phyloP scores from a whole-genome alignment of 768 basidiomycete genomes.

The Hebeloma cylindrosporum region DNA sequence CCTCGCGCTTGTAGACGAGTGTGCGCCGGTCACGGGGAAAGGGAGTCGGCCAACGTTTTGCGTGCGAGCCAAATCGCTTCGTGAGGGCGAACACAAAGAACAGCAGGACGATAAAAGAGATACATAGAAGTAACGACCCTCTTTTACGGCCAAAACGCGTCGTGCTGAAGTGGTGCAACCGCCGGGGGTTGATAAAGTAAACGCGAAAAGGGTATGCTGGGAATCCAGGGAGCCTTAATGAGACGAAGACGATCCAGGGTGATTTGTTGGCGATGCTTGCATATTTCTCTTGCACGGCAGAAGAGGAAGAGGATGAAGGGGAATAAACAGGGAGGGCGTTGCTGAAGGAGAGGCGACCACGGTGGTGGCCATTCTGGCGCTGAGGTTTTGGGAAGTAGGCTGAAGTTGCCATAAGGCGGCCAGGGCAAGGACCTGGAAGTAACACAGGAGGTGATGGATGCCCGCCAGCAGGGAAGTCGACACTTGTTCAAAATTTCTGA shows the following conservation, averaged over 20 bases:
- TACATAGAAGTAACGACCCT: constrained; percentile 51
- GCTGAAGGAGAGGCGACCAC: constrained; percentile 27
- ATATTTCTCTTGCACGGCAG: constrained; percentile 64
- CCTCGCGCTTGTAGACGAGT: constrained; percentile 72
- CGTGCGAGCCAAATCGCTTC: constrained; percentile 59
- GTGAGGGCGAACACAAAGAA: constrained; percentile 60
- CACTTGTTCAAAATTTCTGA: constrained; percentile 17
- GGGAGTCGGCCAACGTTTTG: constrained; percentile 62
- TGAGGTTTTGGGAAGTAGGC: constrained; percentile 48
- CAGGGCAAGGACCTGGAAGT: background rate
- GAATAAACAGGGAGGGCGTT: constrained; percentile 35
- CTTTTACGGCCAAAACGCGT: constrained; percentile 59
- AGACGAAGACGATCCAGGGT: constrained; percentile 61
- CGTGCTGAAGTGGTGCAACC: constrained; percentile 56
- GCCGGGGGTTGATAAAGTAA: constrained; percentile 58
- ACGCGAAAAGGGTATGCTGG: constrained; percentile 56
- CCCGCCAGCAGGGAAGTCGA: constrained; percentile 10
- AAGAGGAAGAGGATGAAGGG: constrained; percentile 36
- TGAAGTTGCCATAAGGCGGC: constrained; percentile 38
- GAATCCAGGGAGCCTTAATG: constrained; percentile 60
- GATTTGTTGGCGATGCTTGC: constrained; percentile 40
- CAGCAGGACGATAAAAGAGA: constrained; percentile 46
- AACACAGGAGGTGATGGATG: constrained; percentile 9
- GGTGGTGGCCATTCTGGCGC: constrained; percentile 48
- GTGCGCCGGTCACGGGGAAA: constrained; percentile 63